phyloP scores from a whole-genome alignment of 2,329 filamentous ascomycete species.

The Xylariaceae sp. region DNA sequence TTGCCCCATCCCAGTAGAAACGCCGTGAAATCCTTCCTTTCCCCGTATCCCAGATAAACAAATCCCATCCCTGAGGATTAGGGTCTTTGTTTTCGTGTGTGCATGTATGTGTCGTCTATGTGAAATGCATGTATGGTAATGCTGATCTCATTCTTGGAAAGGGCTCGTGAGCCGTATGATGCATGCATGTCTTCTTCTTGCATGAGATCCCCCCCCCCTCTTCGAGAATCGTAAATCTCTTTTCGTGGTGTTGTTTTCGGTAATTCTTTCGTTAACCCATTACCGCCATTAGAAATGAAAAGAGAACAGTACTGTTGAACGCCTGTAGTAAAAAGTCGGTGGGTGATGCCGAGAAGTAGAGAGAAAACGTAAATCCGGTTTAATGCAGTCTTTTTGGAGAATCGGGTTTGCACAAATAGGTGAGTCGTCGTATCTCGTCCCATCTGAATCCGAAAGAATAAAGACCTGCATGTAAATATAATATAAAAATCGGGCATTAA shows the following conservation, averaged over 20 bases:
- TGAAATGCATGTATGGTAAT: conserved; percentile 2
- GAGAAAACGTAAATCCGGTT: conserved; percentile 2
- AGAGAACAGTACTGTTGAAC: background rate
- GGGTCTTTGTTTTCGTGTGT: background rate
- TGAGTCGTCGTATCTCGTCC: background rate
- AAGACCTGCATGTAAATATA: background rate
- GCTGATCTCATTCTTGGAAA: background rate
- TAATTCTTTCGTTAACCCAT: conserved; percentile 7
- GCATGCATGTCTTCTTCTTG: too few species aligned
- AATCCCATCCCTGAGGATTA: conserved; percentile 15
- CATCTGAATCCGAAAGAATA: conserved; percentile 3
- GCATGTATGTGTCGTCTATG: conserved; percentile 10
- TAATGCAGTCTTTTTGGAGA: background rate
- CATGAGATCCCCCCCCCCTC: too few species aligned
- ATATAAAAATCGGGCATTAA: too few species aligned
- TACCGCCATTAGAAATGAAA: background rate
- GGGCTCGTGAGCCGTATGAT: too few species aligned
- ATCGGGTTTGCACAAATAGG: too few species aligned
- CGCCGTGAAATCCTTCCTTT: background rate
- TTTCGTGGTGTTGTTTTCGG: background rate
- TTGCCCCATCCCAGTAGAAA: background rate
- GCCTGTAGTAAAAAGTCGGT: conserved; percentile 2
- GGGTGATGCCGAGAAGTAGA: conserved; percentile 1
- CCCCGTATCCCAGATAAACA: background rate
- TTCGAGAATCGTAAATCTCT: background rate